phyloP scores from a whole-genome alignment of 2,329 filamentous ascomycete species.

The Phyllachora maydis region DNA sequence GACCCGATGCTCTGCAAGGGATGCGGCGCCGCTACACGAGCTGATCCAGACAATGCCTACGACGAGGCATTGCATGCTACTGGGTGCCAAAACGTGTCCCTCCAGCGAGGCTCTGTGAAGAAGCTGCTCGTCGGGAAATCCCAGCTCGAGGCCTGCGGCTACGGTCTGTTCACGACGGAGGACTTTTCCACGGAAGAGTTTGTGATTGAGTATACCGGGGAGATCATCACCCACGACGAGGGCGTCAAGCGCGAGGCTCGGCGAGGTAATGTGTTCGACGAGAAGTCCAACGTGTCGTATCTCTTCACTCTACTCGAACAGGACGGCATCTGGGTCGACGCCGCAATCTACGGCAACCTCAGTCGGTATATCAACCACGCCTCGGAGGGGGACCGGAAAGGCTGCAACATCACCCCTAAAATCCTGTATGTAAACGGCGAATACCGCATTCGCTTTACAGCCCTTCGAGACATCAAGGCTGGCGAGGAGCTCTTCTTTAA shows the following conservation, averaged over 20 bases:
- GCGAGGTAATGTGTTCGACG: conserved; percentile 38
- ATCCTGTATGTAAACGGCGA: conserved; percentile 57
- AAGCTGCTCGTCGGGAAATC: conserved; percentile 49
- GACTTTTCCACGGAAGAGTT: conserved; percentile 48
- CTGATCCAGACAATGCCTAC: conserved; percentile 47
- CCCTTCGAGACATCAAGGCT: conserved; percentile 40
- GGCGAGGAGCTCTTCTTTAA: conserved; percentile 71
- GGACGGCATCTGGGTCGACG: conserved; percentile 50
- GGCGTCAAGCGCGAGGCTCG: conserved; percentile 44
- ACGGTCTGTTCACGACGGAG: conserved; percentile 55
- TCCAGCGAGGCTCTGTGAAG: conserved; percentile 49
- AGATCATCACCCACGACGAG: conserved; percentile 51
- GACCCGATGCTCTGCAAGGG: conserved; percentile 53
- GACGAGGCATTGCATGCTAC: conserved; percentile 31
- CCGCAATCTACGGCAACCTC: conserved; percentile 59
- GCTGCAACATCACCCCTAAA: conserved; percentile 42
- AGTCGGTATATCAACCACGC: conserved; percentile 72
- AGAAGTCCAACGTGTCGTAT: conserved; percentile 43
- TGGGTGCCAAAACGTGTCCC: conserved; percentile 50
- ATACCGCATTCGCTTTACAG: conserved; percentile 56
- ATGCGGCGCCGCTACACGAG: conserved; percentile 48
- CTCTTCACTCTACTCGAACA: conserved; percentile 37
- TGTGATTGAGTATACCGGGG: conserved; percentile 63
- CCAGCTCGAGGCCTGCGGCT: conserved; percentile 45
- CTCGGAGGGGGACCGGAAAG: conserved; percentile 21